These are phyloP conservation scores for Hypoxylon perforatum DNA, from an alignment of 495 filamentous ascomycete species.

Conservation along the genomic window DNA sequence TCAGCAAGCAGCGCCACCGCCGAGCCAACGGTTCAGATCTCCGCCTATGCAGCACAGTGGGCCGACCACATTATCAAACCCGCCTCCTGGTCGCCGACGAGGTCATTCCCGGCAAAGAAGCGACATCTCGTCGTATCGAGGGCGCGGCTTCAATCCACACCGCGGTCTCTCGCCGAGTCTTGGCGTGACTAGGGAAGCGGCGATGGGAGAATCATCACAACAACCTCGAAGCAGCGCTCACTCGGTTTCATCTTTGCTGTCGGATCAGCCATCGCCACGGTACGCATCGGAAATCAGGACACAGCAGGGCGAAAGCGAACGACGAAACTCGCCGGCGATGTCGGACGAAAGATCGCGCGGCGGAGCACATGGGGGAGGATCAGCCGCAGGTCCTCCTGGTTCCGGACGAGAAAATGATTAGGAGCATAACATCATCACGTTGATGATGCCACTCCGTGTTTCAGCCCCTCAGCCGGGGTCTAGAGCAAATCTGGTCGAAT, in stretches of 20 bases:
- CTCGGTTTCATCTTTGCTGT: slow-evolving; percentile 61
- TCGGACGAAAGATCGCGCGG: slow-evolving; percentile 46
- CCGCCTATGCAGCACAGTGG: slow-evolving; percentile 67
- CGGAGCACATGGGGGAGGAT: slow-evolving; percentile 28
- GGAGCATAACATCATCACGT: slow-evolving; percentile 8
- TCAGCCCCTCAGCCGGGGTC: slow-evolving; percentile 30
- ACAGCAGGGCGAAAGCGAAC: slow-evolving; percentile 38
- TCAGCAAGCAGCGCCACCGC: slow-evolving; percentile 67
- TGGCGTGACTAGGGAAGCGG: slow-evolving; percentile 42
- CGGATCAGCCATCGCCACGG: slow-evolving; percentile 56
- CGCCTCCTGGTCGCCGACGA: slow-evolving; percentile 67
- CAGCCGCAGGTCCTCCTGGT: slow-evolving; percentile 23
- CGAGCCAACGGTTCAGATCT: slow-evolving; percentile 66
- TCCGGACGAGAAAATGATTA: slow-evolving; percentile 44
- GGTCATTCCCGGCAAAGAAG: slow-evolving; percentile 77
- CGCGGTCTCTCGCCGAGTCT: slow-evolving; percentile 55
- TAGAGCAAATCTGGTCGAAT: slow-evolving; percentile 15
- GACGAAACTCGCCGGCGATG: slow-evolving; percentile 40
- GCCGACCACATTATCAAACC: slow-evolving; percentile 60
- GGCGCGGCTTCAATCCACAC: slow-evolving; percentile 49
- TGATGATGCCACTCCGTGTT: slow-evolving; percentile 20
- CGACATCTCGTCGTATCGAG: slow-evolving; percentile 67
- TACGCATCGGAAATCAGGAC: slow-evolving; percentile 45
- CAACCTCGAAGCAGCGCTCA: slow-evolving; percentile 52
- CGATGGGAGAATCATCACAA: slow-evolving; percentile 41